Evolutionary conservation across 495 filamentous ascomycete species (phyloP), one percentile per base, ranked within the genome.

Genomic region (Neurospora sp.): DNA sequence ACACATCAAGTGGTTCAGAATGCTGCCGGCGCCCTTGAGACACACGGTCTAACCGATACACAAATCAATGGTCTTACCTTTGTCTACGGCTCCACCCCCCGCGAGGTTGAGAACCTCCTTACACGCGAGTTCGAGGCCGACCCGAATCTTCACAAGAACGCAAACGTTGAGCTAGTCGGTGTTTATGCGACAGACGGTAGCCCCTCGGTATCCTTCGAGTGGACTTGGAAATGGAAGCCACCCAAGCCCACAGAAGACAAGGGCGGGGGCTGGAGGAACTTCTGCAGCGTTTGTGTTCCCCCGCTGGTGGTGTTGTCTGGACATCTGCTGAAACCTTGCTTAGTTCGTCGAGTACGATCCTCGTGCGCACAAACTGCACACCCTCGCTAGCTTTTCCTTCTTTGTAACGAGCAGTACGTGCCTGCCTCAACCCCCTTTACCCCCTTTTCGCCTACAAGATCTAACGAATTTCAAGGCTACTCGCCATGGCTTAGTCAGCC

Each of bases 321-420:
- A 42, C 68, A 20, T 14, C 72, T 74, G 69, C 81, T 82, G 72
- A 83, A 53, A 37, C 38, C 40, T 2, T 40, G 31, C 71, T 47
- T 75, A 92, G 90, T 96, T 99, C 79, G 88, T 97, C 76, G 96
- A 98, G 80, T 99, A 99, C 81, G 94, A 99, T 76, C 92, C 95
- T 78, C 89, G 94, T 73, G 92, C 94, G 20, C 96, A 99, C 81
- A 89, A 92, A 59, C 80, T 99, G 70, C 89, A 94, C 72, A 94
- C 94, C 10, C 87, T 99, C 68, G 94, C 93, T 1, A 91, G 88
- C 75, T 97, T 99, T 81, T 94, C 92, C 16, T 98, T 98, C 79
- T 98, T 93, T 91, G 94, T 98, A 71, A 88, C 94, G 69, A 96
- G 92, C 88, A 85, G 80, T 89, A 77, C 20, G 27, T 35, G 22